Evolutionary conservation across 371 early-diverging fungal species (phyloP), one percentile per base, ranked within the genome.

Genomic region (Coemansia sp.): DNA sequence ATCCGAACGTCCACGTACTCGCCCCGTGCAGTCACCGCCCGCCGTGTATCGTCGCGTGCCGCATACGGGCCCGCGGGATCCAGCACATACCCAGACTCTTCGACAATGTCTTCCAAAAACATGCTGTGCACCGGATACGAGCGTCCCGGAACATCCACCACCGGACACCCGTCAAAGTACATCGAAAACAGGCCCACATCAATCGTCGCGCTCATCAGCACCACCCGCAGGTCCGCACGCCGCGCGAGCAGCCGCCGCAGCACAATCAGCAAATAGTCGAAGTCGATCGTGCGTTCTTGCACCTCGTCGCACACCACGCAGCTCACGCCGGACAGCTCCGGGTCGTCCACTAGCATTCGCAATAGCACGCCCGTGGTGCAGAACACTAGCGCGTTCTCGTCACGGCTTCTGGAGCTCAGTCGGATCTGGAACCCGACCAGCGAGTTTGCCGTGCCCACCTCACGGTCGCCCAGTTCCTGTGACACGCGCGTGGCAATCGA

Each of bases 131-230:
- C 94, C 8, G 92, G 93, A 75, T 85, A 93, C 0, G 88, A 89
- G 57, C 89, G 80, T 20, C 94, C 93, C 9, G 92, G 89, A 8
- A 95, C 88, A 34, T 84, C 74, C 0, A 95, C 65, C 1, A 88
- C 83, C 55, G 90, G 86, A 35, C 88, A 81, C 43, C 47, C 69
- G 20, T 77, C 80, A 74, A 93, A 94, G 72, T 91, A 93, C 5
- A 63, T 55, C 1, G 84, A 78, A 52, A 94, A 89, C 9, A 83
- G 68, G 13, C 80, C 62, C 1, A 87, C 81, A 45, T 94, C 87
- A 0, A 91, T 81, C 0, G 93, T 93, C 0, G 94, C 94, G 70
- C 91, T 91, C 93, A 93, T 93, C 42, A 94, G 65, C 34, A 94
- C 82, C 5, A 91, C 43, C 43, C 81, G 78, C 4, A 92, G 61